These are phyloP conservation scores for Candida sanyaensis DNA, from an alignment of 1,139 yeast genomes.

Conservation along the genomic window DNA sequence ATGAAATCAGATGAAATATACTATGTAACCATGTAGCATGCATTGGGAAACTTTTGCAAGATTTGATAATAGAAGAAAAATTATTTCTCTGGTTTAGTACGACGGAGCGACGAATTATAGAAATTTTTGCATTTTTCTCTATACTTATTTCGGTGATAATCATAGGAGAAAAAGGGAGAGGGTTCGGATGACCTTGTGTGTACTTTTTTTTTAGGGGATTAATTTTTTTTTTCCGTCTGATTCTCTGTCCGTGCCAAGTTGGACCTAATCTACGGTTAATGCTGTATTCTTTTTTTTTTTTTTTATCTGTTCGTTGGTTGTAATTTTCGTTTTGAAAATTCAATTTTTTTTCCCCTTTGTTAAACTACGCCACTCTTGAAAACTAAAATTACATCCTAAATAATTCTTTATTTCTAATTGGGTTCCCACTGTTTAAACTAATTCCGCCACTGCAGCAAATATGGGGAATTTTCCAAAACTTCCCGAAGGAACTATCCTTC, in stretches of 20 bases:
- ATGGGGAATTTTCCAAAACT: slow-evolving; percentile 38
- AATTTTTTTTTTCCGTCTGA: not conserved
- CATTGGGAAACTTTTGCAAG: too few relatives aligned
- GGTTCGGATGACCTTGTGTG: too few relatives aligned
- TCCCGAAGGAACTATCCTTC: slow-evolving; percentile 40
- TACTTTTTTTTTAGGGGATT: too few relatives aligned
- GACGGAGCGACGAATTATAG: too few relatives aligned
- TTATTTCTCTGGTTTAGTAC: too few relatives aligned
- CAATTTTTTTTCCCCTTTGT: not conserved
- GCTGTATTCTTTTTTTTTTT: not conserved
- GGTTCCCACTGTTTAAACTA: not conserved
- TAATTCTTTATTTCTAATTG: too few relatives aligned
- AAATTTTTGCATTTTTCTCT: too few relatives aligned
- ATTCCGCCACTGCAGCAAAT: not conserved
- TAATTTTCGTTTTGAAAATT: slow-evolving; percentile 1
- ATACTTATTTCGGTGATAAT: too few relatives aligned
- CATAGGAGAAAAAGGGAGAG: too few relatives aligned
- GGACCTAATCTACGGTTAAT: not conserved
- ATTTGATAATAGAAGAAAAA: too few relatives aligned
- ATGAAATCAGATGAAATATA: too few relatives aligned
- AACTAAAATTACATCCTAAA: not conserved
- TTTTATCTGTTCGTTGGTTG: not conserved
- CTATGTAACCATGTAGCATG: too few relatives aligned
- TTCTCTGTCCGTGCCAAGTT: not conserved
- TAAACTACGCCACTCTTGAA: slow-evolving; percentile 7